Evolutionary conservation across 2,329 filamentous ascomycete genomes (phyloP).

Genomic region (Colletotrichum scovillei): DNA sequence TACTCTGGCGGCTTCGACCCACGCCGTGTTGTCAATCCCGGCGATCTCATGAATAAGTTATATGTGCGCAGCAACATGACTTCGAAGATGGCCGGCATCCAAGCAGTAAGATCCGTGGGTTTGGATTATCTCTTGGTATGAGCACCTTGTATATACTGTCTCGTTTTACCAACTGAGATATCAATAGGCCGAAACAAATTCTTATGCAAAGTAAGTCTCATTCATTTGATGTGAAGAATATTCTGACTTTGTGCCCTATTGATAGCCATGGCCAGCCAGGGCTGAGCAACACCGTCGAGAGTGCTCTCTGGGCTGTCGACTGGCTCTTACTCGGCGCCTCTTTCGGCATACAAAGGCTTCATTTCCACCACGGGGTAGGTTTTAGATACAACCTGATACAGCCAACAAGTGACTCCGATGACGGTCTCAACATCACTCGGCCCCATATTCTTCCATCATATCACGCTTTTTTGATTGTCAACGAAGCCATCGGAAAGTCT

Average conservation of each 20-base stretch:
- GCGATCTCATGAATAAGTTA: neutral
- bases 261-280: neutral
- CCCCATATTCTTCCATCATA: neutral
- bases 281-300: constrained; percentile 5
- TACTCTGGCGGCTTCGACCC: constrained; percentile 2
- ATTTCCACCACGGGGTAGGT: constrained; percentile 8
- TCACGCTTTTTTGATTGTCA: constrained; percentile 3
- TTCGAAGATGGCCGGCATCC: neutral
- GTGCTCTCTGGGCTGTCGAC: constrained; percentile 2
- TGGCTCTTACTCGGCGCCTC: constrained; percentile 8
- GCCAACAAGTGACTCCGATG: constrained; percentile 3
- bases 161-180: neutral
- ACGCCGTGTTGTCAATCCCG: neutral
- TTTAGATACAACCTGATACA: constrained; percentile 7
- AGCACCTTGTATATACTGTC: neutral
- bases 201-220: constrained; percentile 3
- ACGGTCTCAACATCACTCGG: constrained; percentile 3
- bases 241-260: neutral
- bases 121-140: constrained; percentile 1
- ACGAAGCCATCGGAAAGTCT: constrained; percentile 8
- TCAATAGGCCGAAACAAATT: neutral
- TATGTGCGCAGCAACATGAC: constrained; percentile 2
- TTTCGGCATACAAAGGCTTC: neutral
- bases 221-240: too few relatives aligned
- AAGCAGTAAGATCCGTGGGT: neutral